phyloP scores from a whole-genome alignment of 2,329 filamentous ascomycete species.

The Cercospora citrullina region DNA sequence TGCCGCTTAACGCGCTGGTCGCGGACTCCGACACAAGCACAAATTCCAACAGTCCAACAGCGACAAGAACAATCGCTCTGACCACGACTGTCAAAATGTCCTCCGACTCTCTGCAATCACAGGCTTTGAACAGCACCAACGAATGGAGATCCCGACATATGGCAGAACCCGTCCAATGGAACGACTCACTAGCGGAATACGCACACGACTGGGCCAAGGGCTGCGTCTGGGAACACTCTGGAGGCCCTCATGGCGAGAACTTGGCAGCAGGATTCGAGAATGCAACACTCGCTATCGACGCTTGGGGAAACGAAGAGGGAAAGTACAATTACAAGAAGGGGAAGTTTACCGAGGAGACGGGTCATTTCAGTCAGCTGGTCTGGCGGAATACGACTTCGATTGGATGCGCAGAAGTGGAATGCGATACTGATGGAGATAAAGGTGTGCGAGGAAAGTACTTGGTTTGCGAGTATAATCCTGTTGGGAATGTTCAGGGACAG shows the following conservation, averaged over 20 bases:
- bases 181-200: constrained; percentile 32
- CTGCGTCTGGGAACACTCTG: constrained; percentile 38
- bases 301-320: constrained; percentile 36
- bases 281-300: constrained; percentile 33
- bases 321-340: constrained; percentile 33
- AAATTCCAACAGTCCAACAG: neutral
- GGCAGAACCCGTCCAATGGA: constrained; percentile 32
- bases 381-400: constrained; percentile 37
- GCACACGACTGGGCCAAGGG: constrained; percentile 33
- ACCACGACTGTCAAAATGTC: constrained; percentile 7
- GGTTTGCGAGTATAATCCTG: constrained; percentile 44
- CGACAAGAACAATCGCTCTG: neutral
- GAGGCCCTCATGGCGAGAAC: constrained; percentile 38
- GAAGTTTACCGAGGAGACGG: constrained; percentile 32
- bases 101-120: constrained; percentile 21
- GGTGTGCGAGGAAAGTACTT: constrained; percentile 33
- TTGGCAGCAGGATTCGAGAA: constrained; percentile 33
- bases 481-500: constrained; percentile 40
- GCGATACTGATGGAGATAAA: constrained; percentile 23
- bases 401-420: constrained; percentile 34
- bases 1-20: constrained; percentile 12
- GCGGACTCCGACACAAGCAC: neutral
- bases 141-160: constrained; percentile 32
- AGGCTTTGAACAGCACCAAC: constrained; percentile 39
- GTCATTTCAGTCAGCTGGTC: constrained; percentile 41